These are phyloP conservation scores for Lithohypha guttulata DNA, from an alignment of 2,329 filamentous ascomycete genomes.

Conservation along the genomic window DNA sequence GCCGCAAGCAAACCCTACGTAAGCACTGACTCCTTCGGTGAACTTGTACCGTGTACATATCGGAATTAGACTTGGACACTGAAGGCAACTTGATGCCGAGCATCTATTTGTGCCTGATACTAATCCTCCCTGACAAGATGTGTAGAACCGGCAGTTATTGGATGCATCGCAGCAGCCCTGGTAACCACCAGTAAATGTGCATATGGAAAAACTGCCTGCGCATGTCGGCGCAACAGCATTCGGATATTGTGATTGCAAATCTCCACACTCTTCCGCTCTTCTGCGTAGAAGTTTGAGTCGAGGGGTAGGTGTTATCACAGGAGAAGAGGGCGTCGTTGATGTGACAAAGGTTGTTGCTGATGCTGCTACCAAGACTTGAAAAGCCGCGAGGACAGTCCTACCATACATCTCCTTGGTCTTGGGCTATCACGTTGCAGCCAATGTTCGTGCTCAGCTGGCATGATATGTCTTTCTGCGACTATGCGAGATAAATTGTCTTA, in stretches of 20 bases:
- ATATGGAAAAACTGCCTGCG: neutral
- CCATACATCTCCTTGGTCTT: too few relatives aligned
- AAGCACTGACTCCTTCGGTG: neutral
- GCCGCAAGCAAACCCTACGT: conserved; percentile 4
- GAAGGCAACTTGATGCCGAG: neutral
- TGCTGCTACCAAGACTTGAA: too few relatives aligned
- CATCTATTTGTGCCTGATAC: neutral
- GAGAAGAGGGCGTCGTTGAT: too few relatives aligned
- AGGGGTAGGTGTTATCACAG: neutral
- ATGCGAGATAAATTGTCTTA: too few relatives aligned
- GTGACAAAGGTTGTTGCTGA: too few relatives aligned
- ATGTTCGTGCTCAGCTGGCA: too few relatives aligned
- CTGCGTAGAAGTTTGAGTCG: neutral
- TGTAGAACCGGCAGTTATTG: conserved; percentile 2
- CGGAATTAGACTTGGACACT: neutral
- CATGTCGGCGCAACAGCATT: neutral
- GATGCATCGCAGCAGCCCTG: conserved; percentile 2
- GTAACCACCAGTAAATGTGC: neutral
- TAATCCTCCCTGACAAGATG: conserved; percentile 1
- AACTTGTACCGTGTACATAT: neutral
- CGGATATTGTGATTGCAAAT: neutral
- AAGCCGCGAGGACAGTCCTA: too few relatives aligned
- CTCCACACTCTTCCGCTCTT: neutral
- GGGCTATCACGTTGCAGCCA: too few relatives aligned
- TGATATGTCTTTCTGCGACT: too few relatives aligned